phyloP scores from a whole-genome alignment of 768 basidiomycete species.

The Boletus rufocinnamomeus region DNA sequence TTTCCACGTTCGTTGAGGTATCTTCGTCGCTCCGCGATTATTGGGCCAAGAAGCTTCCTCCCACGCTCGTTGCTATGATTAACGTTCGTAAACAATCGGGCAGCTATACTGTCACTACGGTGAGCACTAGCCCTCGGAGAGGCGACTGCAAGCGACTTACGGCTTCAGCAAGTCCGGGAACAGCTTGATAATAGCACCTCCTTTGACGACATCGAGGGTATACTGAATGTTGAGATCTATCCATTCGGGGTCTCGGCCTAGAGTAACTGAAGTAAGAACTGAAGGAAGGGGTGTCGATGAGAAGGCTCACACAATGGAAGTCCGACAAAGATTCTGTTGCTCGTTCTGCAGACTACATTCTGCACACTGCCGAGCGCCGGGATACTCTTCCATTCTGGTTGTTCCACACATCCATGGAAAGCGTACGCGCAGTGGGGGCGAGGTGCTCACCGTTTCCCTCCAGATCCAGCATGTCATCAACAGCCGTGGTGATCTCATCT shows the following conservation, averaged over 20 bases:
- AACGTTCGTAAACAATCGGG: not conserved
- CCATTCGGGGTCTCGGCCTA: conserved; percentile 45
- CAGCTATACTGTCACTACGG: not conserved
- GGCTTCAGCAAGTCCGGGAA: conserved; percentile 29
- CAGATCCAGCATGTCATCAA: conserved; percentile 39
- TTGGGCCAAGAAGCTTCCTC: not conserved
- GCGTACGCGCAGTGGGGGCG: not conserved
- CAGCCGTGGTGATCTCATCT: conserved; percentile 45
- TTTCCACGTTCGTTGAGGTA: not conserved
- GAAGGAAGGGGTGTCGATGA: not conserved
- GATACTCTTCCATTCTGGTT: conserved; percentile 42
- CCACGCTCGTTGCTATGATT: not conserved
- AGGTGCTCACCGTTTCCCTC: conserved; percentile 13
- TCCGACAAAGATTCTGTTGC: conserved; percentile 52
- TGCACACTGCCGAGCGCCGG: conserved; percentile 19
- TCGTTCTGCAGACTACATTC: conserved; percentile 33
- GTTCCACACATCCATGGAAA: not conserved
- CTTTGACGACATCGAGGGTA: conserved; percentile 30
- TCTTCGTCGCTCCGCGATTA: too few relatives aligned
- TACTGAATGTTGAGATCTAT: conserved; percentile 33
- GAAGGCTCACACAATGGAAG: conserved; percentile 42
- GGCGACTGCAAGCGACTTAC: not conserved
- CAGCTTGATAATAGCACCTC: conserved; percentile 18
- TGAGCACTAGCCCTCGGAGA: not conserved
- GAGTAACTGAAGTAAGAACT: conserved; percentile 7